Evolutionary conservation across 352 stramenopile genomes (phyloP).

Genomic region (Chrysophaeum taylorii): DNA sequence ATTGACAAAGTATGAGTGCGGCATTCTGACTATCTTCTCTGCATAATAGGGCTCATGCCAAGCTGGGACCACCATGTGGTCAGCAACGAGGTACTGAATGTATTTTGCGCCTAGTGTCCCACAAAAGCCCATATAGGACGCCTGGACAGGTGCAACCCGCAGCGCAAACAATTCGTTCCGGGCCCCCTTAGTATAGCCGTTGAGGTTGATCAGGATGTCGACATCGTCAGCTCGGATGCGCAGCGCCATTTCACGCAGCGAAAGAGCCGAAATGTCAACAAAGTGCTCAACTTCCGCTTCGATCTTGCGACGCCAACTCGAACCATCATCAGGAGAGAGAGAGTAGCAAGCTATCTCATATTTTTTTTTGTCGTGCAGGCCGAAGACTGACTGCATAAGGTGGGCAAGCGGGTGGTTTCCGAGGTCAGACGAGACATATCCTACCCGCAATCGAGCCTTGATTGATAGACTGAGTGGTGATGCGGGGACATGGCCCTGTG

Average conservation of each 20-base stretch:
- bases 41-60: slow-evolving; percentile 52
- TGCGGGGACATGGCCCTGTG: too few relatives aligned
- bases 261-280: slow-evolving; percentile 34
- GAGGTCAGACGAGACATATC: slow-evolving; percentile 76
- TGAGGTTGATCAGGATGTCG: slow-evolving; percentile 79
- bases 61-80: slow-evolving; percentile 51
- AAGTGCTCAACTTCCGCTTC: slow-evolving; percentile 72
- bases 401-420: slow-evolving; percentile 78
- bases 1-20: slow-evolving; percentile 81
- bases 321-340: slow-evolving; percentile 59
- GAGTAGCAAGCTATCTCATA: slow-evolving; percentile 81
- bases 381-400: slow-evolving; percentile 78
- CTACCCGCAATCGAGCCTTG: slow-evolving; percentile 66
- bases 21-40: slow-evolving; percentile 78
- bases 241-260: slow-evolving; percentile 30
- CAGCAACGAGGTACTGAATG: slow-evolving; percentile 80
- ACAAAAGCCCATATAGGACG: slow-evolving; percentile 67
- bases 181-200: slow-evolving; percentile 79
- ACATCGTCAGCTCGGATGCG: slow-evolving; percentile 68
- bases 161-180: slow-evolving; percentile 83
- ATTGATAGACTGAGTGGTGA: too few relatives aligned
- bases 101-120: slow-evolving; percentile 73
- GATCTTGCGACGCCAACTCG: slow-evolving; percentile 65
- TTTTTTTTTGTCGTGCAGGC: slow-evolving; percentile 63
- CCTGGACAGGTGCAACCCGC: slow-evolving; percentile 67